Conservation (phyloP, 1,139 yeast genomes). For the Debaryomyces robertsiae region DNA sequence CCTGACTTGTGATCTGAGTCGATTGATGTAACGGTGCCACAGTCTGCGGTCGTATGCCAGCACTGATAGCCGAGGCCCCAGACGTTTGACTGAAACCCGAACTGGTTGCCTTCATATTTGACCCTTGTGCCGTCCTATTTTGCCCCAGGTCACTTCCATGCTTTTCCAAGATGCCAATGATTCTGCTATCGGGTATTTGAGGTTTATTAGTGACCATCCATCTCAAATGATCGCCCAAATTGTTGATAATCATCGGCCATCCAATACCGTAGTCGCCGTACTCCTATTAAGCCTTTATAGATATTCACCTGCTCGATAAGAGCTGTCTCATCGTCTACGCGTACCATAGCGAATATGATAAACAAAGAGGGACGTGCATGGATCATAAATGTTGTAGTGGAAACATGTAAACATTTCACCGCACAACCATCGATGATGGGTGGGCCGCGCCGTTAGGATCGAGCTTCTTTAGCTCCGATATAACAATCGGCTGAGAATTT, state of each 20-base stretch:
- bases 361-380: conserved; percentile 2
- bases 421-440: too few relatives aligned
- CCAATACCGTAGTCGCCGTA: not conserved
- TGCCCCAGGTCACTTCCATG: conserved; percentile 1
- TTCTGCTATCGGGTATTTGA: conserved; percentile 16
- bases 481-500: too few relatives aligned
- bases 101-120: not conserved
- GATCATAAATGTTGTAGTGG: conserved; percentile 1
- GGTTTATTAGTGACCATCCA: conserved; percentile 22
- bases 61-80: not conserved
- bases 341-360: conserved; percentile 2
- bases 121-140: not conserved
- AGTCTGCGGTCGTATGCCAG: conserved; percentile 3
- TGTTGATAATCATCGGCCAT: conserved; percentile 16
- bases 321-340: not conserved
- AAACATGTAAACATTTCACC: too few relatives aligned
- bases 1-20: conserved; percentile 7
- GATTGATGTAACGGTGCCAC: conserved; percentile 12
- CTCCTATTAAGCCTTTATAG: too few relatives aligned
- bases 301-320: not conserved
- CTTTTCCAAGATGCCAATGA: conserved; percentile 6
- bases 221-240: conserved; percentile 20
- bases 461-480: too few relatives aligned
- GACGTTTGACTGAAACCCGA: not conserved
- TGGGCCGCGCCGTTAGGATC: too few relatives aligned